These are phyloP conservation scores for Didymella glomerata DNA, from an alignment of 2,329 filamentous ascomycete species.

Conservation along the genomic window DNA sequence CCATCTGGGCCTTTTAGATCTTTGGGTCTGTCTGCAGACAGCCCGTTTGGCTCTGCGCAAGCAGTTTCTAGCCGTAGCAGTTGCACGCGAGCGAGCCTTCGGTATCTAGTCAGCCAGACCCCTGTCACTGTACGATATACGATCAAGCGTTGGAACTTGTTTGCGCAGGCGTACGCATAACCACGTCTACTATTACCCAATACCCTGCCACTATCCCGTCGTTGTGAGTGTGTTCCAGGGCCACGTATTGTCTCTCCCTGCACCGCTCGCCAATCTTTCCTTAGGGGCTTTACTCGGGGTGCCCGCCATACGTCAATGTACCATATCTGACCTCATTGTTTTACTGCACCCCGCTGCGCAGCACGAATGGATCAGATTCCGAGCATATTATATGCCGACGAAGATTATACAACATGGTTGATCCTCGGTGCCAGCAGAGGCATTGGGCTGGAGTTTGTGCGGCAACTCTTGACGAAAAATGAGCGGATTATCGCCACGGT, in stretches of 20 bases:
- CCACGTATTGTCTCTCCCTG: slow-evolving; percentile 8
- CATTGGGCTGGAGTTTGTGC: slow-evolving; percentile 63
- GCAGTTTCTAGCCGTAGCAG: slow-evolving; percentile 7
- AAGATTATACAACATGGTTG: slow-evolving; percentile 56
- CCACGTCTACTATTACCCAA: slow-evolving; percentile 9
- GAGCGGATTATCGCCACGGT: slow-evolving; percentile 63
- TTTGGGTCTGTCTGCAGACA: slow-evolving; percentile 9
- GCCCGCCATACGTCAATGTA: slow-evolving; percentile 23
- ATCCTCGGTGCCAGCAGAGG: slow-evolving; percentile 59
- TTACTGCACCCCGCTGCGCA: slow-evolving; percentile 21
- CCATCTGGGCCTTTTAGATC: slow-evolving; percentile 1
- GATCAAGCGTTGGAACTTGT: slow-evolving; percentile 18
- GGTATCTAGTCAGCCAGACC: slow-evolving; percentile 19
- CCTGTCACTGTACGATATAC: slow-evolving; percentile 19
- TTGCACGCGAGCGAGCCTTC: slow-evolving; percentile 11
- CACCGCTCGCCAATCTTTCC: slow-evolving; percentile 9
- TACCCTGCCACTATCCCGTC: slow-evolving; percentile 12
- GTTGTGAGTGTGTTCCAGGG: slow-evolving; percentile 8
- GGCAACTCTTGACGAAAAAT: slow-evolving; percentile 57
- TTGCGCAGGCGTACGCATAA: slow-evolving; percentile 17
- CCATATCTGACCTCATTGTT: slow-evolving; percentile 21
- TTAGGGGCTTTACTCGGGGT: slow-evolving; percentile 5
- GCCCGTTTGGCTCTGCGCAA: slow-evolving; percentile 12
- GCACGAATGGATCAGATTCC: slow-evolving; percentile 54
- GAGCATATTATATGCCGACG: slow-evolving; percentile 53